Conservation (phyloP, 2,329 filamentous ascomycete species). For the Epichloe hybrida region DNA sequence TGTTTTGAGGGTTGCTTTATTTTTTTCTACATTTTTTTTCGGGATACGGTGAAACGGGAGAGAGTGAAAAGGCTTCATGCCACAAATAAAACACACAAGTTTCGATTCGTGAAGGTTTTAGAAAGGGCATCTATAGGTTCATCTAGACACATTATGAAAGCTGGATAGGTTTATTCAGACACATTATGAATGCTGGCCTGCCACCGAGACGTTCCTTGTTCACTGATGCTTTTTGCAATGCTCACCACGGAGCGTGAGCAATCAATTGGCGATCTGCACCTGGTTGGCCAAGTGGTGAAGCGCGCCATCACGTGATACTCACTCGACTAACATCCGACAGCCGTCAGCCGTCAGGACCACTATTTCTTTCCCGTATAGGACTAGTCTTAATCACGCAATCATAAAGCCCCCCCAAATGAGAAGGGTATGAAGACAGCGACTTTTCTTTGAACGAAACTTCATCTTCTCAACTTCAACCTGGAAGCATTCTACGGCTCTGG, state of each 20-base stretch:
- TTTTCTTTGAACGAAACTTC: constrained; percentile 5
- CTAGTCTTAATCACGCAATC: constrained; percentile 21
- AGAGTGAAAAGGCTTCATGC: neutral
- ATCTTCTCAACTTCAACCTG: constrained; percentile 10
- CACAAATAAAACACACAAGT: neutral
- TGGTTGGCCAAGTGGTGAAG: neutral
- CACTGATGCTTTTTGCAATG: neutral
- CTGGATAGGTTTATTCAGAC: too few species aligned
- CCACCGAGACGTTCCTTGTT: neutral
- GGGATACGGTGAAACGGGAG: neutral
- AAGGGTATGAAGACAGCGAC: constrained; percentile 10
- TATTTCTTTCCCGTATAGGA: constrained; percentile 8
- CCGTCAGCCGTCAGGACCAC: constrained; percentile 1
- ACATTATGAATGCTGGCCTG: neutral
- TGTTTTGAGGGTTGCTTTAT: neutral
- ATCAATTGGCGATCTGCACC: neutral
- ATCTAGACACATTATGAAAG: neutral
- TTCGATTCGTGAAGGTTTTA: neutral
- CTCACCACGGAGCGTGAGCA: too few species aligned
- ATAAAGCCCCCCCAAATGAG: constrained; percentile 12
- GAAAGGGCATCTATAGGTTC: neutral
- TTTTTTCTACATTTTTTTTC: neutral
- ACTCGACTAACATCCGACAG: neutral
- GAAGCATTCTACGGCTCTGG: constrained; percentile 1
- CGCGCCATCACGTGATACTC: constrained; percentile 2